Conservation (phyloP, 2,329 filamentous ascomycete species). For the Beauveria medogensis region DNA sequence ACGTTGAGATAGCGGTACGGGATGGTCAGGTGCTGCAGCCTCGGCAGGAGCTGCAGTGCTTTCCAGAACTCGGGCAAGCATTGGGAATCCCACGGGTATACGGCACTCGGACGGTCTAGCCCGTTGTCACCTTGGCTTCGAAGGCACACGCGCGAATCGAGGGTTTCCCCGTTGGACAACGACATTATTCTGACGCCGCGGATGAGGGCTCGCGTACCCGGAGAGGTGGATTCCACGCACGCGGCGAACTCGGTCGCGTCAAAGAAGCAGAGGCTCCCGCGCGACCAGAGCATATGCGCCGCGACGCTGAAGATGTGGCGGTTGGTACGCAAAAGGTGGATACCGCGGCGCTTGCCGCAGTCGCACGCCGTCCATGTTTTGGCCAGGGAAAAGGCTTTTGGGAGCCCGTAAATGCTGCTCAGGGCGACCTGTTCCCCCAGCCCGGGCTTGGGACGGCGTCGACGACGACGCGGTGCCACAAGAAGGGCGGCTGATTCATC, state of each 20-base stretch:
- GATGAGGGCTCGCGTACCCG: neutral
- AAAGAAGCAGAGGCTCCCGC: neutral
- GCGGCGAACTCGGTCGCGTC: neutral
- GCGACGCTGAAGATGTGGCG: neutral
- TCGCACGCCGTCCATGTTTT: neutral
- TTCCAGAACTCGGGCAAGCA: neutral
- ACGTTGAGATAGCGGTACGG: neutral
- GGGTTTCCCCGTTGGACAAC: fast-evolving
- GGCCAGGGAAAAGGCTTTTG: neutral
- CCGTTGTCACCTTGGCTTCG: neutral
- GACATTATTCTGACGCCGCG: neutral
- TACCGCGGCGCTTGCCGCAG: neutral
- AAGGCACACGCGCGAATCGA: neutral
- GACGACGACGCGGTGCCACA: neutral
- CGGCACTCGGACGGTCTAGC: neutral
- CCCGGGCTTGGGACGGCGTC: neutral
- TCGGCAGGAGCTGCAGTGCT: neutral
- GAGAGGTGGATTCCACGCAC: neutral
- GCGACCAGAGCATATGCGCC: neutral
- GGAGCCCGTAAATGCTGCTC: no score
- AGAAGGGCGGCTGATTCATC: neutral
- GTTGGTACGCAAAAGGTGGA: neutral
- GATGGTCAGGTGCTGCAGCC: neutral
- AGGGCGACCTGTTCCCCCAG: no score
- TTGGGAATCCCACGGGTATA: neutral